Evolutionary conservation across 306 rosid species (phyloP), one percentile per base, ranked within the genome.

Genomic region (Nissolia schottii): DNA sequence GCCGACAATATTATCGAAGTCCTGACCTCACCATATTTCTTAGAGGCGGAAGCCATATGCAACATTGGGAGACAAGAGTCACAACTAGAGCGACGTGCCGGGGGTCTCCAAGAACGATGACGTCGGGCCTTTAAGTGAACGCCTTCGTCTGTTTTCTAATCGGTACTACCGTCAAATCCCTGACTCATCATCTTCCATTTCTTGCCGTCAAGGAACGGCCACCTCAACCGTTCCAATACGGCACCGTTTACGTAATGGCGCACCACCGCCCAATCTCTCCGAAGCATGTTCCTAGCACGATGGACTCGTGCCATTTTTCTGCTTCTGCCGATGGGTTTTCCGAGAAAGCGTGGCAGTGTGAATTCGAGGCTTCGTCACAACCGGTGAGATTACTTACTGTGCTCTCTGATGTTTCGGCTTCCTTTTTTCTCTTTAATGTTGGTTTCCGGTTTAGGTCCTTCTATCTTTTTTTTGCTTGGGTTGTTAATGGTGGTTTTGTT

Each of bases 151-250:
- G 31, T 28, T 28, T 28, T 28, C 31, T 28, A 43, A 8, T 4
- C 19, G 4, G 54, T n/a, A n/a, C n/a, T n/a, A n/a, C 10, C 75
- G 3, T 5, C 79, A 54, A 48, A 58, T 57, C 76, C 78, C 64
- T 70, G 23, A 80, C 71, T 49, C 76, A 1, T 40, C 58, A 29
- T 43, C 67, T 15, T 35, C 32, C 37, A 13, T 53, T 65, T 60
- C 50, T 67, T 77, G 18, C 32, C 37, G 87, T 89, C 92, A 79
- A 89, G 84, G 88, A 83, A 62, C 82, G 81, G 35, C 82, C 88
- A 78, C 80, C 87, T 80, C 82, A 87, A 75, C 91, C 86, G 7
- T 70, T 87, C 20, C 80, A 89, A 22, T 71, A 70, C 62, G 89
- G 77, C 68, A 71, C 83, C 71, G 67, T 80, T n/a, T n/a, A n/a